A percentile compares a stretch with the other conserved stretches of the same genome.
phyloP scores from a whole-genome alignment of 106 monocot genomes.

The Agapanthus africanus region DNA sequence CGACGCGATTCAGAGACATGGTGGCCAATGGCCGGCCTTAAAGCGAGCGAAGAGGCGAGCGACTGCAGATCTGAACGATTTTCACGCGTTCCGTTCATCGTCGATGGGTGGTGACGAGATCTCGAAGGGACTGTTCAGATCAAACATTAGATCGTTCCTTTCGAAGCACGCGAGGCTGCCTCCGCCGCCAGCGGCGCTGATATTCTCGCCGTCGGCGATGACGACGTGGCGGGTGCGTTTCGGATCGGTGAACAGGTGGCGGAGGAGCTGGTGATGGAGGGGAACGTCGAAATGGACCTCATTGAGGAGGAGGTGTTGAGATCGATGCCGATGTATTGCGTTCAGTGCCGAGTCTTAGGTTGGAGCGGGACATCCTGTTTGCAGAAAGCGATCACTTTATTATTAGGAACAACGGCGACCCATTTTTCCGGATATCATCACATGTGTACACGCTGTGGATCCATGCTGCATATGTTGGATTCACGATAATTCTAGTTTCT shows the following conservation, averaged over 20 bases:
- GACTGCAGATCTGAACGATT: slow-evolving; percentile 49
- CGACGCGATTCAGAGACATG: too few relatives aligned
- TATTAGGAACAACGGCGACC: slow-evolving; percentile 49
- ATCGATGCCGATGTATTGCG: slow-evolving; percentile 73
- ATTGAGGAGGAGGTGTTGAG: slow-evolving; percentile 76
- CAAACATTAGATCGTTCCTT: slow-evolving; percentile 53
- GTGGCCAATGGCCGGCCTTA: slow-evolving; percentile 62
- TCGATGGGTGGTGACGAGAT: slow-evolving; percentile 1
- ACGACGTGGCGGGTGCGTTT: slow-evolving; percentile 60
- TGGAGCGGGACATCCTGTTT: slow-evolving; percentile 97
- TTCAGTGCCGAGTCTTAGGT: slow-evolving; percentile 93
- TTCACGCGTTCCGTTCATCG: slow-evolving; percentile 31
- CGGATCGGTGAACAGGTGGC: slow-evolving; percentile 23
- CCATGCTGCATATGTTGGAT: slow-evolving; percentile 28
- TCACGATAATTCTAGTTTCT: too few relatives aligned
- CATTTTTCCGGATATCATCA: slow-evolving; percentile 14
- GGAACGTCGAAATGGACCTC: slow-evolving; percentile 56
- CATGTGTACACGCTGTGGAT: slow-evolving; percentile 42
- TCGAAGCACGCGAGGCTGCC: slow-evolving; percentile 33
- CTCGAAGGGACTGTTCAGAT: slow-evolving; percentile 40
- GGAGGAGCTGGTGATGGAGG: slow-evolving; percentile 10
- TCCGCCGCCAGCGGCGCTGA: slow-evolving; percentile 25
- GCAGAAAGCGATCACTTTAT: slow-evolving; percentile 93
- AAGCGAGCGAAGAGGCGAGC: slow-evolving; percentile 69
- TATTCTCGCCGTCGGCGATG: slow-evolving; percentile 22